Base-by-base conservation (phyloP, 2,329 filamentous ascomycete species). In the Penicillium sp. region DNA sequence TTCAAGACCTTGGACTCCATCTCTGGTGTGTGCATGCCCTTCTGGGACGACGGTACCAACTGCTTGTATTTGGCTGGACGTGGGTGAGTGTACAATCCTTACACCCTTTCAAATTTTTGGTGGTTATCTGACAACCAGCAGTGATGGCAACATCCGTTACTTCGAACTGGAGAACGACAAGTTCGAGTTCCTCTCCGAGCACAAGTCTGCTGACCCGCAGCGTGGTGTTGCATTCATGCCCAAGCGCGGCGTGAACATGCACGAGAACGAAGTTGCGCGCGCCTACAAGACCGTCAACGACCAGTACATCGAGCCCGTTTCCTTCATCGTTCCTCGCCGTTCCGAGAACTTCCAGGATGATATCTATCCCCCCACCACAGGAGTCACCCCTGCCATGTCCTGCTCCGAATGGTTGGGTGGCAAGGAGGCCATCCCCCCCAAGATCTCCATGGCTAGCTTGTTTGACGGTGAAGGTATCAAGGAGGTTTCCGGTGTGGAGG, bases 101-200 rank as follows among this genome's bases (percentile, higher is more conserved):
- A 44, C 22, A 36, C 8, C 16, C 4, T 52, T 29, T 4, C 1
- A 34, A 34, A 21, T 18, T 4, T 13, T 21, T 18, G 7, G 24
- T 7, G 18, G 31, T 14, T 32, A 18, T 31, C 60, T 69, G 43
- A 67, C 52, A 22, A 16, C 45, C 27, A 7, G 6, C 27, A 94
- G 91, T 75, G 94, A 99, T 71, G 94, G 94, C 69, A 99, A 99
- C 77, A 99, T 99, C 71, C 92, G 94, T 61, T 99, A 99, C 82
- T 99, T 90, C 74, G 94, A 99, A 77, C 96, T 95, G 70, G 90
- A 95, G 72, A 96, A 97, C 77, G 93, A 97, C 82, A 97, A 97
- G 77, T 97, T 99, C 71, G 93, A 99, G 77, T 96, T 90, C 76
- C 80, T 99, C 51, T 95, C 92, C 60, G 93, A 97, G 74, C 94